These are phyloP conservation scores for Suhomyces anneliseae DNA, from an alignment of 1,139 yeast genomes.

Conservation along the genomic window DNA sequence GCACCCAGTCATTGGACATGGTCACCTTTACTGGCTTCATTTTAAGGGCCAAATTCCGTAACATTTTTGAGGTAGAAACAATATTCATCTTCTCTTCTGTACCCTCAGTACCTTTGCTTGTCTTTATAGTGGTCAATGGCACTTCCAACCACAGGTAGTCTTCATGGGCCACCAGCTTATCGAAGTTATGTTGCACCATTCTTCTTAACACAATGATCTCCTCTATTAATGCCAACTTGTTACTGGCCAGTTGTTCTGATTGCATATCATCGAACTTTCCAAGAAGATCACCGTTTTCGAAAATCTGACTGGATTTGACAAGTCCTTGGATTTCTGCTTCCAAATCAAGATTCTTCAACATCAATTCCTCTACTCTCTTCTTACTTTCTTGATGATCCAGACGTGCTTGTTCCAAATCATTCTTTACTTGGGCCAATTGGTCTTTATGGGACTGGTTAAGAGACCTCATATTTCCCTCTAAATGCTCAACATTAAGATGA, in stretches of 20 bases:
- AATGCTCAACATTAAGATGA: constrained; percentile 41
- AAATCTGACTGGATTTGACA: constrained; percentile 17
- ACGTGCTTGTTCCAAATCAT: constrained; percentile 23
- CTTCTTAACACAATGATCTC: constrained; percentile 38
- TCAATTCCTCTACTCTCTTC: constrained; percentile 14
- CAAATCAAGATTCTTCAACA: constrained; percentile 19
- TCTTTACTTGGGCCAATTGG: constrained; percentile 23
- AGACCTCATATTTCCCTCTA: constrained; percentile 43
- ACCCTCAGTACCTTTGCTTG: background rate
- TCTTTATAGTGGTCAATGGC: constrained; percentile 7
- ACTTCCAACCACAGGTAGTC: constrained; percentile 21
- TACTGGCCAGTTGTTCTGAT: constrained; percentile 35
- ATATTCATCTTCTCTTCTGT: background rate
- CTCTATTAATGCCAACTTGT: constrained; percentile 32
- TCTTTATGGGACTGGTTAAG: constrained; percentile 31
- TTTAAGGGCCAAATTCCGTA: constrained; percentile 3
- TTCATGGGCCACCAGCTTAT: constrained; percentile 8
- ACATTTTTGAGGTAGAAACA: background rate
- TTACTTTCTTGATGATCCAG: constrained; percentile 21
- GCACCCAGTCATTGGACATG: constrained; percentile 20
- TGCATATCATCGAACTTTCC: constrained; percentile 25
- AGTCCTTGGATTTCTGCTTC: constrained; percentile 20
- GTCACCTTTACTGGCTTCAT: constrained; percentile 13
- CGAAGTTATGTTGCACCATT: constrained; percentile 16
- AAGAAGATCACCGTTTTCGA: constrained; percentile 16